A percentile compares a stretch with the other conserved stretches of the same genome.
Conservation (phyloP, 371 early-diverging fungal genomes). For the Mortierella sp. region DNA sequence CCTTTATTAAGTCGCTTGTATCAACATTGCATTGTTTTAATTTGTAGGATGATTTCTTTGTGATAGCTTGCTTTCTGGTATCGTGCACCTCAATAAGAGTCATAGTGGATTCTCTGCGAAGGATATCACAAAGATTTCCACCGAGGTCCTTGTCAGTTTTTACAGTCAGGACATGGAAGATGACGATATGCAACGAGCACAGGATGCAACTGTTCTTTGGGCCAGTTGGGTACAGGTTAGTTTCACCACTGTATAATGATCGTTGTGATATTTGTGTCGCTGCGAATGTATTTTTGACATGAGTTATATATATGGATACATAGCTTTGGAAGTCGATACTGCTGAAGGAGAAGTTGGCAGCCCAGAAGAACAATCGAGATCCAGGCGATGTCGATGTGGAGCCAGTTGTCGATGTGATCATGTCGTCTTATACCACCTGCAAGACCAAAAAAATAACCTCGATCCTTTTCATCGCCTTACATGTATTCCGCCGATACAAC, state of each 20-base stretch:
- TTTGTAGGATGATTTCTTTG: too few relatives aligned
- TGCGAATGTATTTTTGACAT: too few relatives aligned
- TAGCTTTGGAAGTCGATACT: slow-evolving; percentile 9
- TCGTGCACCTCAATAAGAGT: slow-evolving; percentile 25
- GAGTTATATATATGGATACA: too few relatives aligned
- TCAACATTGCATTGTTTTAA: too few relatives aligned
- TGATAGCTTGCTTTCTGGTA: slow-evolving; percentile 23
- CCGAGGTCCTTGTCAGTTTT: slow-evolving; percentile 18
- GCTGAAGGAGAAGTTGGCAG: slow-evolving; percentile 25
- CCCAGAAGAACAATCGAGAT: slow-evolving; percentile 15
- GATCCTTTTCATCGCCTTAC: slow-evolving; percentile 20
- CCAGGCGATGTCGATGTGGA: slow-evolving; percentile 12
- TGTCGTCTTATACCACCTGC: slow-evolving; percentile 20
- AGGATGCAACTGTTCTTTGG: slow-evolving; percentile 19
- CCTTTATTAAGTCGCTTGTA: too few relatives aligned
- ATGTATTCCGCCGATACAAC: slow-evolving; percentile 22
- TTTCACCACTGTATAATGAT: too few relatives aligned
- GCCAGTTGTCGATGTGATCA: slow-evolving; percentile 8
- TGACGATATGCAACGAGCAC: slow-evolving; percentile 13
- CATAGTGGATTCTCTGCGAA: slow-evolving; percentile 20
- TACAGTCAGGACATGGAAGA: slow-evolving; percentile 29
- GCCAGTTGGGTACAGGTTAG: slow-evolving; percentile 24
- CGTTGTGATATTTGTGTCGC: too few relatives aligned
- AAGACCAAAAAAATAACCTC: slow-evolving; percentile 22
- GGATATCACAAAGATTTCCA: slow-evolving; percentile 14